These are phyloP conservation scores for Nidula microcarpa DNA, from an alignment of 768 basidiomycete genomes.

Conservation along the genomic window DNA sequence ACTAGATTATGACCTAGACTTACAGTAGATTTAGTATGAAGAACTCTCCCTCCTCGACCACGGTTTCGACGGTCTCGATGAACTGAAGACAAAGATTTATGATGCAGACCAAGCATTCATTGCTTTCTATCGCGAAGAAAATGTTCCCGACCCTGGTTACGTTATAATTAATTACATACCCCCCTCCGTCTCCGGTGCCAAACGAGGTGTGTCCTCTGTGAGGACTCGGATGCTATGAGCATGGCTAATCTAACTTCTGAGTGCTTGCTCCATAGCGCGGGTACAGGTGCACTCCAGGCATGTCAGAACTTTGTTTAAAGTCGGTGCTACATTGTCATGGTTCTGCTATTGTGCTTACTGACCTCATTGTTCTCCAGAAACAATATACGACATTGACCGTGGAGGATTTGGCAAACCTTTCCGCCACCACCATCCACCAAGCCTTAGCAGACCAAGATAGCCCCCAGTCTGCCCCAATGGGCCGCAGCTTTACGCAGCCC, in stretches of 20 bases:
- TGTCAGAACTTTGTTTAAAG: conserved; percentile 43
- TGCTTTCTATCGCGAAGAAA: conserved; percentile 43
- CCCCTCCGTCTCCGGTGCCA: conserved; percentile 30
- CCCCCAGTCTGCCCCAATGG: conserved; percentile 3
- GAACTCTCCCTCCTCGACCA: conserved; percentile 35
- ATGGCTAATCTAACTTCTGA: too few species aligned
- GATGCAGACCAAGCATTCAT: conserved; percentile 36
- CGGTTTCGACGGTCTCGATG: conserved; percentile 38
- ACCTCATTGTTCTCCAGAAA: conserved; percentile 27
- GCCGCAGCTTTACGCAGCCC: conserved; percentile 7
- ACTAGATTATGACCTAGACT: neutral
- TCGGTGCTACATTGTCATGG: conserved; percentile 14
- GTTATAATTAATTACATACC: conserved; percentile 45
- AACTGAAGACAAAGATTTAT: conserved; percentile 40
- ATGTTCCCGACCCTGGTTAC: conserved; percentile 30
- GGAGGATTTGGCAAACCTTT: conserved; percentile 40
- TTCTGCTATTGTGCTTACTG: conserved; percentile 14
- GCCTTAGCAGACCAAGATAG: conserved; percentile 19
- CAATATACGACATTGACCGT: conserved; percentile 44
- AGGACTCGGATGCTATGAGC: conserved; percentile 2
- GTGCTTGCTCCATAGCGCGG: conserved; percentile 26
- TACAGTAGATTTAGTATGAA: conserved; percentile 22
- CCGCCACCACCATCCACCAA: conserved; percentile 31
- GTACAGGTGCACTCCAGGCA: conserved; percentile 46
- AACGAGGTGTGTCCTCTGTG: conserved; percentile 15